These are phyloP conservation scores for Phytophthora agathidicida DNA, from an alignment of 352 stramenopile genomes.

Conservation along the genomic window DNA sequence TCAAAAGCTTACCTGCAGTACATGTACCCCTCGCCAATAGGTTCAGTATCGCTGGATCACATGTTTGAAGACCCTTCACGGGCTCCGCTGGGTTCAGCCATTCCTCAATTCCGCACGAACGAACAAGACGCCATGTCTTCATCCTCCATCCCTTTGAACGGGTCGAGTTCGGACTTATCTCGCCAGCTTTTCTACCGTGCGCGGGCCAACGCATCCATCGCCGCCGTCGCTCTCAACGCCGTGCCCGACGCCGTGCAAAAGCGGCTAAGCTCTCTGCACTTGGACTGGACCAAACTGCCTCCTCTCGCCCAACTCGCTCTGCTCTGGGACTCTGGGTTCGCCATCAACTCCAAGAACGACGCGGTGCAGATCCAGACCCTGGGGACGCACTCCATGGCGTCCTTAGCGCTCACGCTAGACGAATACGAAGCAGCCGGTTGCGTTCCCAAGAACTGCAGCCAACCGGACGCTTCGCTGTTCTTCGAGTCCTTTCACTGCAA, in stretches of 20 bases:
- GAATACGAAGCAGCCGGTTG: constrained; percentile 28
- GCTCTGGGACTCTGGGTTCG: constrained; percentile 46
- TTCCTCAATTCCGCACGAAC: constrained; percentile 7
- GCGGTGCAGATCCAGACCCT: constrained; percentile 27
- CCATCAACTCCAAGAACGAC: constrained; percentile 2
- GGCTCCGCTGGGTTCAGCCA: constrained; percentile 3
- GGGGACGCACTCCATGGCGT: constrained; percentile 22
- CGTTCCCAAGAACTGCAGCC: constrained; percentile 20
- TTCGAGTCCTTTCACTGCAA: constrained; percentile 31
- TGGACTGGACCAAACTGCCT: constrained; percentile 28
- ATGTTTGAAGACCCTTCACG: background rate
- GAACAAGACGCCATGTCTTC: constrained; percentile 17
- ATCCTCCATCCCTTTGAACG: constrained; percentile 28
- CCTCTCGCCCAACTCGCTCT: constrained; percentile 34
- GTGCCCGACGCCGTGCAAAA: constrained; percentile 13
- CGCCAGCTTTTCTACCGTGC: constrained; percentile 32
- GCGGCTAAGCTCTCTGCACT: constrained; percentile 5
- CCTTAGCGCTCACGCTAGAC: constrained; percentile 29
- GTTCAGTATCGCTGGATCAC: background rate
- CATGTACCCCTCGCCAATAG: no score
- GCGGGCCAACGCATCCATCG: constrained; percentile 12
- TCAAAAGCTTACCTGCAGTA: background rate
- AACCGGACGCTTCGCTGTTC: constrained; percentile 18
- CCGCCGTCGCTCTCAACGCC: constrained; percentile 2
- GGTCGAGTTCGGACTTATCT: constrained; percentile 39